A percentile compares a stretch with the other conserved stretches of the same genome.
Conservation (phyloP, 345 rosid species). For the Lepidium africanum region DNA sequence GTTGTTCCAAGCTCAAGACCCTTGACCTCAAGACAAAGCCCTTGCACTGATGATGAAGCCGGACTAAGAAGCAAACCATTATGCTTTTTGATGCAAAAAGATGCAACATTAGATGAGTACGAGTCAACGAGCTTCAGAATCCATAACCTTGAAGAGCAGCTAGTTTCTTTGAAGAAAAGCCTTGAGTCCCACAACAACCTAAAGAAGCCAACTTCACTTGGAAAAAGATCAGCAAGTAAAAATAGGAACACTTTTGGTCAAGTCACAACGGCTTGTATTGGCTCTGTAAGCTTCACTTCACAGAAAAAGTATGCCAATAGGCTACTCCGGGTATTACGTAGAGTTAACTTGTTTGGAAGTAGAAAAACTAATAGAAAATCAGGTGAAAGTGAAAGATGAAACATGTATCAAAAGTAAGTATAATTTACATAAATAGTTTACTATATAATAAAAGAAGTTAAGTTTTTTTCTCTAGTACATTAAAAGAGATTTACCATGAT, state of each 20-base stretch:
- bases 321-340: conserved; percentile 40
- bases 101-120: conserved; percentile 17
- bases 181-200: conserved; percentile 8
- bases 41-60: conserved; percentile 37
- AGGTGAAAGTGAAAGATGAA: not conserved
- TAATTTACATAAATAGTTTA: not conserved
- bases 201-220: conserved; percentile 35
- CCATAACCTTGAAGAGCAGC: conserved; percentile 42
- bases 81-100: conserved; percentile 39
- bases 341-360: conserved; percentile 35
- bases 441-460: too few species aligned
- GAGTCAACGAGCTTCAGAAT: conserved; percentile 58
- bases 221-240: conserved; percentile 34
- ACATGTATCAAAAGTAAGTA: not conserved
- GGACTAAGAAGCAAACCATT: conserved; percentile 18
- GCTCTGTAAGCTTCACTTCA: conserved; percentile 17
- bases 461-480: too few species aligned
- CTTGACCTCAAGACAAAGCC: conserved; percentile 40
- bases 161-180: conserved; percentile 34
- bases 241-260: conserved; percentile 48
- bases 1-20: conserved; percentile 22
- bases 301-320: conserved; percentile 32
- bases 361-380: conserved; percentile 45
- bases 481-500: too few species aligned
- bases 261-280: conserved; percentile 48